Evolutionary conservation across 2,329 filamentous ascomycete genomes (phyloP), one percentile per base, ranked within the genome.

Genomic region (Penicillium nordicum): DNA sequence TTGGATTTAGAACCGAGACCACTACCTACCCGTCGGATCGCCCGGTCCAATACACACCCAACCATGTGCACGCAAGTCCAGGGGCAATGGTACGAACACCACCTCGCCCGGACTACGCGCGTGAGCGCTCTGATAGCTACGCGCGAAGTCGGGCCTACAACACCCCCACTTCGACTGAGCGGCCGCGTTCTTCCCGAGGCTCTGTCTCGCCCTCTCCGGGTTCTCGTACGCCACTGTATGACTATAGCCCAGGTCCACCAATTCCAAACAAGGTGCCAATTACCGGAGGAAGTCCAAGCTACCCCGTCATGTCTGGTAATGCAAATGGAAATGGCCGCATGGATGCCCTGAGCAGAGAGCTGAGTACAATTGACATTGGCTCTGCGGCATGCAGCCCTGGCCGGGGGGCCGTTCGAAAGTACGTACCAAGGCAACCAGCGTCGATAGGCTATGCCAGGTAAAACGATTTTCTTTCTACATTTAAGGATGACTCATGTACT

Each of bases 301-400:
- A 72, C 38, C 64, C 66, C 6, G 66, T 69, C 12, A 61, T 66
- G 57, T 55, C 47, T 56, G 67, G 53, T 64, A 74, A 61, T 67
- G 67, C 58, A 1, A 61, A 43, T 10, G 58, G 16, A 18, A 61
- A 61, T 18, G 54, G 58, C 59, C 67, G 62, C 40, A 69, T 73
- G 74, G 78, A 77, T 57, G 81, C 83, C 6, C 69, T 87, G 46
- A 84, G 82, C 50, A 73, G 83, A 34, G 84, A 87, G 69, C 73
- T 87, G 62, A 80, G 74, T 56, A 73, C 72, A 7, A 80, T 81
- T 58, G 78, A 81, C 57, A 79, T 81, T 54, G 79, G 78, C 9
- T 67, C 68, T 16, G 64, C 68, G 9, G 69, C 64, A 2, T 70
- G 68, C 47, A 74, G 66, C 52, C 57, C 63, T 25, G 60, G 63